Evolutionary conservation across 2,329 filamentous ascomycete genomes (phyloP), one percentile per base, ranked within the genome.

Genomic region (Penicillium sp.): DNA sequence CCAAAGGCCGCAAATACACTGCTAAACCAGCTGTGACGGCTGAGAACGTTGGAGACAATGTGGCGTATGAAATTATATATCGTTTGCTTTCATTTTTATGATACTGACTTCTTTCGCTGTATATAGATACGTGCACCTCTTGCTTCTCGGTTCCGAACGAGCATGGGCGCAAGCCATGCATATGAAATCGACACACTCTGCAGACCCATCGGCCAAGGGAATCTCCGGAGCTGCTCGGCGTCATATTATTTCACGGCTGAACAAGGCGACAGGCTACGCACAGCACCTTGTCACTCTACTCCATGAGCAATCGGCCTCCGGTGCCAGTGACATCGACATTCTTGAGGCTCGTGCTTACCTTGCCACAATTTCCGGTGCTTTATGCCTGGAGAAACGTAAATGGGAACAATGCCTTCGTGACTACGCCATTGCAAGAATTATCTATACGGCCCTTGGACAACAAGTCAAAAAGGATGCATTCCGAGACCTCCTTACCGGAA

Each of bases 81-180:
- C 31, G 42, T n/a, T 48, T 13, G 6, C 14, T 19, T 5, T 37
- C 13, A 14, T 46, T 11, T 39, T 33, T 16, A 27, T 11, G 7
- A 31, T 50, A 13, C 59, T 69, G 46, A 67, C 54, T 50, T 50
- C 44, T 58, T 16, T 53, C 37, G 3, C 39, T 49, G 42, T 46
- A 35, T 66, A 9, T 44, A 96, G 91, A 75, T 91, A 88, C 76
- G 85, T 88, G 49, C 83, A 89, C 64, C 81, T 97, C n/a, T 81
- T 93, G 31, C 83, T 99, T 55, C 86, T 97, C 69, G 90, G 87
- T 39, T 88, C 93, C 59, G 95, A 99, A 79, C 86, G 95, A 62
- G 91, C 93, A 51, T 98, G 92, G 91, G 93, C 95, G 37, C 89
- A 96, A 75, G 93, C 93, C 57, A 96, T 98, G 92, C 87, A 90